phyloP scores from a whole-genome alignment of 164 flowering plant genomes.

The Platanus orientalis region DNA sequence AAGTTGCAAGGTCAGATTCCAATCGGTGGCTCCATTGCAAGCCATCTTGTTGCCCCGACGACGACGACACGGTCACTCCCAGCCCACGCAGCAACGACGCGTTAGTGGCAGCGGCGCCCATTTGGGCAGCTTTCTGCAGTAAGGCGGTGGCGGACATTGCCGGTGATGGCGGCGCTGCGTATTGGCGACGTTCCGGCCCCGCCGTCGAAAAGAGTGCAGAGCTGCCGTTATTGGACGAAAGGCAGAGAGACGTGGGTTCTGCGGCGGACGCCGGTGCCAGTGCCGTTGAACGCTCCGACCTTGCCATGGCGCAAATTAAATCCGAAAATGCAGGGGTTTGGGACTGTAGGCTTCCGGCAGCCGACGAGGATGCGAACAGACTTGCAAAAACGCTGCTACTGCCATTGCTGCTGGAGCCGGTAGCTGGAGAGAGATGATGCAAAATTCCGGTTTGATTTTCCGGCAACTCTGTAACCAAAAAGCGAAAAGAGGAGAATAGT shows the following conservation, averaged over 20 bases:
- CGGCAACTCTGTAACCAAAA: slow-evolving; percentile 25
- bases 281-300: slow-evolving; percentile 17
- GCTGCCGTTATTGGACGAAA: slow-evolving; percentile 34
- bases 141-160: slow-evolving; percentile 76
- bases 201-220: slow-evolving; percentile 26
- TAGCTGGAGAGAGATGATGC: slow-evolving; percentile 16
- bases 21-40: slow-evolving; percentile 20
- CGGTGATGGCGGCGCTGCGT: slow-evolving; percentile 33
- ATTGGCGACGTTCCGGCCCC: slow-evolving; percentile 26
- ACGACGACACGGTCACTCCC: slow-evolving; percentile 35
- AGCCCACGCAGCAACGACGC: slow-evolving; percentile 56
- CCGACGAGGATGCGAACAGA: slow-evolving; percentile 37
- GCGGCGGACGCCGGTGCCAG: slow-evolving; percentile 8
- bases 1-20: slow-evolving; percentile 17
- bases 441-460: slow-evolving; percentile 23
- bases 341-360: slow-evolving; percentile 10
- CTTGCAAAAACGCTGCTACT: slow-evolving; percentile 43
- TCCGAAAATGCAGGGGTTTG: slow-evolving; percentile 31
- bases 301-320: slow-evolving; percentile 25
- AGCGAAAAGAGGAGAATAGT: neutral
- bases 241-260: slow-evolving; percentile 44
- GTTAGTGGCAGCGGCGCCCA: slow-evolving; percentile 54
- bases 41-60: slow-evolving; percentile 16
- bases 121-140: slow-evolving; percentile 73
- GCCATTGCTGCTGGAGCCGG: slow-evolving; percentile 10